Percentiles rank a stretch among this genome's conserved stretches.
phyloP scores from a whole-genome alignment of 495 filamentous ascomycete species.

The Ramalina intermedia region DNA sequence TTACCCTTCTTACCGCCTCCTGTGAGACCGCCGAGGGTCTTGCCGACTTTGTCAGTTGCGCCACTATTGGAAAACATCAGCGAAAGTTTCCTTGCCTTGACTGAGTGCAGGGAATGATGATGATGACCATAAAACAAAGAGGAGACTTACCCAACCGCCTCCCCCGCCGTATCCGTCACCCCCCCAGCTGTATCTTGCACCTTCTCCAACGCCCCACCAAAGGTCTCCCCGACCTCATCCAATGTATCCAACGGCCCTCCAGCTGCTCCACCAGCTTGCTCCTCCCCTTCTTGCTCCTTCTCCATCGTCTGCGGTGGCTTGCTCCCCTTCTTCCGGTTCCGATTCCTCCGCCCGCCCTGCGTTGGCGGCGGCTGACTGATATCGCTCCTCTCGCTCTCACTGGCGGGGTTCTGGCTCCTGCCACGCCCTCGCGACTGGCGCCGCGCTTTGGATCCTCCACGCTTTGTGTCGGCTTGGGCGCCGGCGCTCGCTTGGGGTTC shows the following conservation, averaged over 20 bases:
- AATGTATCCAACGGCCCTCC: constrained; percentile 37
- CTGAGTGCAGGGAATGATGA: no score
- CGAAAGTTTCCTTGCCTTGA: neutral
- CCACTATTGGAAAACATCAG: neutral
- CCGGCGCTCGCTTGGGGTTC: neutral
- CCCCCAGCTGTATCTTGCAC: constrained; percentile 50
- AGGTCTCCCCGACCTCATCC: constrained; percentile 41
- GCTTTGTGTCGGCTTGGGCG: neutral
- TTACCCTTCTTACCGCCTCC: constrained; percentile 7
- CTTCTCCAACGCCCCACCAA: constrained; percentile 29
- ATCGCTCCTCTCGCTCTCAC: constrained; percentile 13
- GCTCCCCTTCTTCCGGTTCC: constrained; percentile 27
- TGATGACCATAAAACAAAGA: neutral
- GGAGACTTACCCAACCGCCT: constrained; percentile 34
- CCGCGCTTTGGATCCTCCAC: constrained; percentile 3
- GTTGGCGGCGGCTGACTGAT: constrained; percentile 1
- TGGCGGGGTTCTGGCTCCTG: constrained; percentile 8
- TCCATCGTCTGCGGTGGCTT: constrained; percentile 21
- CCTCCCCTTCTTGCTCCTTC: constrained; percentile 14
- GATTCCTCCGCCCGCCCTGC: constrained; percentile 12
- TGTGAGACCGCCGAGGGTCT: constrained; percentile 11
- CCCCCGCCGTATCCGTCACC: constrained; percentile 40
- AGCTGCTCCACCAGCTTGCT: constrained; percentile 18
- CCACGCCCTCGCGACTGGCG: constrained; percentile 16
- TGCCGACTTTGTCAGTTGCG: constrained; percentile 11